Percentiles rank a stretch among this genome's conserved stretches.
Conservation (phyloP, 1,139 yeast species). For the Hanseniaspora sp. region DNA sequence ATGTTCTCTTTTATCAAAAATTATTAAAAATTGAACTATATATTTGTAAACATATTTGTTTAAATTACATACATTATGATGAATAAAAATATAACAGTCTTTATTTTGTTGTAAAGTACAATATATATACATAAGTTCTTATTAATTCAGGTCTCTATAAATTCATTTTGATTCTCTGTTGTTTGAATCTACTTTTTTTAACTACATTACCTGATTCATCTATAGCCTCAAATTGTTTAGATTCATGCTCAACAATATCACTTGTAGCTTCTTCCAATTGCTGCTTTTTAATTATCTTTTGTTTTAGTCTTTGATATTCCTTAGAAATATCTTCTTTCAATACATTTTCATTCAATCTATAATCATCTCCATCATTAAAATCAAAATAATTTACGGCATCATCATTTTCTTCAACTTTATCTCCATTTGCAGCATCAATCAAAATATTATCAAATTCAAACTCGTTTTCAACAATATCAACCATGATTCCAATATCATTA, state of each 20-base stretch:
- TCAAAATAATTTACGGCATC: slow-evolving; percentile 16
- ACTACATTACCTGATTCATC: slow-evolving; percentile 54
- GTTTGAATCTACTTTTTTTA: slow-evolving; percentile 56
- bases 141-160: too few species aligned
- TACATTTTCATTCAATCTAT: slow-evolving; percentile 31
- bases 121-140: too few species aligned
- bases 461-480: slow-evolving; percentile 30
- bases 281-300: slow-evolving; percentile 38
- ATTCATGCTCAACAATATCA: slow-evolving; percentile 27
- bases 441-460: slow-evolving; percentile 35
- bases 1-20: too few species aligned
- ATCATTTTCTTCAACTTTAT: slow-evolving; percentile 25
- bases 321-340: slow-evolving; percentile 39
- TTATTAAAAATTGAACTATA: too few species aligned
- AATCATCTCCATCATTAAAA: slow-evolving; percentile 28
- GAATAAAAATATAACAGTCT: too few species aligned
- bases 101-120: too few species aligned
- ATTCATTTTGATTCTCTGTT: slow-evolving; percentile 36
- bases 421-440: too few species aligned
- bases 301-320: slow-evolving; percentile 50
- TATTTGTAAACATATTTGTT: too few species aligned
- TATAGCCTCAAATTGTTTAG: slow-evolving; percentile 53
- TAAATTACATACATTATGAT: too few species aligned
- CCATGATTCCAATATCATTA: slow-evolving; percentile 28
- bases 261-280: slow-evolving; percentile 36